Conservation (phyloP, 352 stramenopile genomes). For the Pythium insidiosum region DNA sequence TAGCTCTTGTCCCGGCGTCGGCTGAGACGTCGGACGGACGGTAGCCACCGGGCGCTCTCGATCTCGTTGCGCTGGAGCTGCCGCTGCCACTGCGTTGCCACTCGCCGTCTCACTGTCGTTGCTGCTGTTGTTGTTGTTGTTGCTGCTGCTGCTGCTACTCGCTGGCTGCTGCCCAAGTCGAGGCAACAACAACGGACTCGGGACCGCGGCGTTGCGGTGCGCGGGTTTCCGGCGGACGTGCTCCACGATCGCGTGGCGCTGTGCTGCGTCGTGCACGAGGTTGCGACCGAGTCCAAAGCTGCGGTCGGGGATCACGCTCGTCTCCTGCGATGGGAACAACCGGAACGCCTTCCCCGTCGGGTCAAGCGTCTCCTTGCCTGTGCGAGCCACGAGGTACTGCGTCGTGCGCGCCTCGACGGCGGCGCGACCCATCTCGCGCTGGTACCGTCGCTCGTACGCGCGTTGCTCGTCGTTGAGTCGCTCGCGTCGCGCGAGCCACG, state of each 20-base stretch:
- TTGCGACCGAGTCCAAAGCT: conserved; percentile 63
- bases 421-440: conserved; percentile 52
- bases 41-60: no score
- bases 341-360: conserved; percentile 51
- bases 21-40: no score
- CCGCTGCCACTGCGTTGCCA: no score
- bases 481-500: conserved; percentile 24
- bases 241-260: conserved; percentile 13
- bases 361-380: conserved; percentile 50
- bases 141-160: conserved; percentile 12
- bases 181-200: conserved; percentile 9
- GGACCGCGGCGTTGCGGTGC: conserved; percentile 2
- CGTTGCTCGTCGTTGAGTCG: conserved; percentile 28
- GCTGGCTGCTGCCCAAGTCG: not conserved
- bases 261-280: conserved; percentile 20
- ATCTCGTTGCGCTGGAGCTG: no score
- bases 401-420: conserved; percentile 44
- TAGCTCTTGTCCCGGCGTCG: conserved; percentile 20
- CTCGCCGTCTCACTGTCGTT: no score
- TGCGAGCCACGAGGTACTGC: conserved; percentile 44
- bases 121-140: conserved; percentile 4
- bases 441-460: conserved; percentile 57
- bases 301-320: conserved; percentile 51
- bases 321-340: conserved; percentile 68
- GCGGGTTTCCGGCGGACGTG: conserved; percentile 12